phyloP scores from a whole-genome alignment of 305 asterid genomes.

The Petunia hybrid region DNA sequence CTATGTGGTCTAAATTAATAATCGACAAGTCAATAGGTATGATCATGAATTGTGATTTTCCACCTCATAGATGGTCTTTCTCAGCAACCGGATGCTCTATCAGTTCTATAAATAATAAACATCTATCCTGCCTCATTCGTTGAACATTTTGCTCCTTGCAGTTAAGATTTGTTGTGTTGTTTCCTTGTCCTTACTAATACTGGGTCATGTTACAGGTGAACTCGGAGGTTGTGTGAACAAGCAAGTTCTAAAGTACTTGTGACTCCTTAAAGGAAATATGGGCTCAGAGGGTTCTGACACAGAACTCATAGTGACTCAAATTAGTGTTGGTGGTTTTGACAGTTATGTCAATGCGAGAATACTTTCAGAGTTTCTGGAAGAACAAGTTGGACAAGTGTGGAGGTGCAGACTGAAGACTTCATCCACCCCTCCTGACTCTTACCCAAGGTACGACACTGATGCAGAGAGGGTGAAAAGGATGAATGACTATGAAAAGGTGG shows the following conservation, averaged over 20 bases:
- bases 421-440: slow-evolving; percentile 77
- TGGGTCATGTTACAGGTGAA: slow-evolving; percentile 6
- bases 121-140: slow-evolving; percentile 15
- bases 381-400: slow-evolving; percentile 69
- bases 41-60: slow-evolving; percentile 10
- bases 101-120: background rate
- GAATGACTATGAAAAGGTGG: slow-evolving; percentile 60
- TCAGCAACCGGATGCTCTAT: slow-evolving; percentile 25
- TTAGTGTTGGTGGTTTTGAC: slow-evolving; percentile 79
- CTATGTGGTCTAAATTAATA: background rate
- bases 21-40: background rate
- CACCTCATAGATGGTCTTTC: background rate
- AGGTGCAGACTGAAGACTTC: slow-evolving; percentile 94
- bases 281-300: slow-evolving; percentile 51
- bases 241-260: slow-evolving; percentile 17
- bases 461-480: slow-evolving; percentile 45
- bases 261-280: slow-evolving; percentile 45
- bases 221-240: slow-evolving; percentile 24
- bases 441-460: slow-evolving; percentile 62
- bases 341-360: slow-evolving; percentile 62
- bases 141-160: background rate
- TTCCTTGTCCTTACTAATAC: background rate
- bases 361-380: slow-evolving; percentile 69
- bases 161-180: slow-evolving; percentile 10
- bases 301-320: slow-evolving; percentile 67